phyloP scores from a whole-genome alignment of 2,329 filamentous ascomycete species.

The Penicillium oxalicum region DNA sequence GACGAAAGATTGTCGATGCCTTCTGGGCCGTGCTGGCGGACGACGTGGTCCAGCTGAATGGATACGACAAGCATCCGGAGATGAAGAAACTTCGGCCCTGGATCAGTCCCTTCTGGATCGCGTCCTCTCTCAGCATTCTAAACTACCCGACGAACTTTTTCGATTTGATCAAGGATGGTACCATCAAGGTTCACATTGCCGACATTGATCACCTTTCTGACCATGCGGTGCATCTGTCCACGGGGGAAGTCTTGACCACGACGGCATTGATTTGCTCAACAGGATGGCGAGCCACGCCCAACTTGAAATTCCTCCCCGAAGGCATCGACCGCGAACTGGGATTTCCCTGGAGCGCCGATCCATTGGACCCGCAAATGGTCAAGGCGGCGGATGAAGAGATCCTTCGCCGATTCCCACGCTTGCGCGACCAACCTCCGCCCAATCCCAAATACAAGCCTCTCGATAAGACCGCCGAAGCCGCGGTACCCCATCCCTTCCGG shows the following conservation, averaged over 20 bases:
- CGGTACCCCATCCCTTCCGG: conserved; percentile 43
- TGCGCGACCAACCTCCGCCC: conserved; percentile 39
- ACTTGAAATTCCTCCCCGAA: conserved; percentile 45
- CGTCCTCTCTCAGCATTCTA: conserved; percentile 52
- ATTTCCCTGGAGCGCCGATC: conserved; percentile 36
- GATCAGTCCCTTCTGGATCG: conserved; percentile 48
- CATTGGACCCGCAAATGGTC: conserved; percentile 34
- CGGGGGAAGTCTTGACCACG: conserved; percentile 40
- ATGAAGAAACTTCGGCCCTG: conserved; percentile 44
- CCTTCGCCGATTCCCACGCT: conserved; percentile 45
- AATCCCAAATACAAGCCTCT: conserved; percentile 25
- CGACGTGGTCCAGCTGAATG: conserved; percentile 46
- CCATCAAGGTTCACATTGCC: conserved; percentile 51
- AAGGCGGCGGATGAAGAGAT: conserved; percentile 48
- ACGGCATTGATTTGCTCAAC: conserved; percentile 53
- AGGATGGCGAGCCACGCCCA: conserved; percentile 50
- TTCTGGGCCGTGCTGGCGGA: conserved; percentile 51
- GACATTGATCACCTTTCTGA: conserved; percentile 48
- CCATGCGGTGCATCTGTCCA: conserved; percentile 44
- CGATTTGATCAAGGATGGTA: conserved; percentile 49
- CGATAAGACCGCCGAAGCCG: conserved; percentile 29
- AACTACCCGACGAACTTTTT: conserved; percentile 57
- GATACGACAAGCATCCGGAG: conserved; percentile 42
- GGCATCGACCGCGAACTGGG: conserved; percentile 43
- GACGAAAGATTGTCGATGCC: conserved; percentile 43